Percentiles rank a stretch among this genome's conserved stretches.
phyloP scores from a whole-genome alignment of 202 grass and related monocot species.

The Musa balbisiana region DNA sequence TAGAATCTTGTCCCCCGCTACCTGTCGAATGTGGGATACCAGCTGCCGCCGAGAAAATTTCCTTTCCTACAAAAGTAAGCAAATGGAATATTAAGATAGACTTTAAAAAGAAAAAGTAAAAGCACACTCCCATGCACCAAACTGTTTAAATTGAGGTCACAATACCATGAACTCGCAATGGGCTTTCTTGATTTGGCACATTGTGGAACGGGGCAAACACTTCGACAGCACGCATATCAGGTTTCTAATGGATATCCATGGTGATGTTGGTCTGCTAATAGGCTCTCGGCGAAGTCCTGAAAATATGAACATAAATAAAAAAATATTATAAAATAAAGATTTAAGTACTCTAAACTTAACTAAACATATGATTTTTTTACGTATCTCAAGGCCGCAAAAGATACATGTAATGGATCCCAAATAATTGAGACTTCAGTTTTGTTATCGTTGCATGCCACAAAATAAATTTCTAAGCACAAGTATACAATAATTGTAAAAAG shows the following conservation, averaged over 20 bases:
- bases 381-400: too few species aligned
- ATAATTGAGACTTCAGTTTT: too few species aligned
- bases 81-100: background rate
- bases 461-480: too few species aligned
- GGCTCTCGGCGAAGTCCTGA: background rate
- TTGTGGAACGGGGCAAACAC: background rate
- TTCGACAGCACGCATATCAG: background rate
- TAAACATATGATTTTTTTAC: too few species aligned
- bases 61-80: background rate
- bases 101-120: background rate
- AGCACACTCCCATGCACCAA: background rate
- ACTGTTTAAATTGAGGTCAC: background rate
- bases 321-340: background rate
- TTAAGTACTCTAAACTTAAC: background rate
- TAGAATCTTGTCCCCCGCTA: conserved; percentile 11
- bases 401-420: too few species aligned
- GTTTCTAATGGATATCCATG: conserved; percentile 2
- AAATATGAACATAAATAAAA: too few species aligned
- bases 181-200: conserved; percentile 1
- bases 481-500: background rate
- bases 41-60: conserved; percentile 14
- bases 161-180: conserved; percentile 15
- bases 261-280: background rate
- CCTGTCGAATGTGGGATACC: background rate
- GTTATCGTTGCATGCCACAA: too few species aligned